Base-by-base conservation (phyloP, 2,329 filamentous ascomycete genomes). In the Zelopaecilomyces penicillatus region DNA sequence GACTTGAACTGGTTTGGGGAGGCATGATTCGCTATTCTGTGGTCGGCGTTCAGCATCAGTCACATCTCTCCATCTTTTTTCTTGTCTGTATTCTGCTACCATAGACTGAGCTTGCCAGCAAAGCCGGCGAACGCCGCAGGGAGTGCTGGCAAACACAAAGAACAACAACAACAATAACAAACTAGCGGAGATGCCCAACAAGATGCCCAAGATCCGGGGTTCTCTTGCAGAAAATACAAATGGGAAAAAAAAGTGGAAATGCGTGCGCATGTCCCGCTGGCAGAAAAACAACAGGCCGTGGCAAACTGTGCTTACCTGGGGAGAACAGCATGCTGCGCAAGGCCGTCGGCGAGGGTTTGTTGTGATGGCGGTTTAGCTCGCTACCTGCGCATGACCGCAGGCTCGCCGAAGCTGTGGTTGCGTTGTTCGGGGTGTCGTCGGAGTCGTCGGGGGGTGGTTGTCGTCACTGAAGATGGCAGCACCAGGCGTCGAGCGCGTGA, bases 21-120 rank as follows among this genome's bases (percentile, higher is more conserved):
- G 54, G 53, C 55, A 57, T 57, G 45, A 46, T 53, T 48, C 44
- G 31, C 50, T 42, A 44, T 43, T 46, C 50, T 54, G 42, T 9
- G 7, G 38, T 30, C 33, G 36, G 37, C 37, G 42, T 34, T 54
- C 45, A 52, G 51, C 51, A 31, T 28, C 27, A 31, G 30, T 10
- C 28, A n/a, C 8, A 19, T 19, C 19, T 19, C 19, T 19, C 19
- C 19, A 19, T 19, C 19, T 19, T 19, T 19, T 19, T 19, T 19
- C 19, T 19, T 19, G 19, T 19, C 19, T 19, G 19, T 19, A 3
- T 19, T 19, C 19, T 19, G 19, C 19, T 19, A 3, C 19, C 19
- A 19, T 19, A 19, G 19, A 19, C 19, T 19, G 19, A 19, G 19
- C 19, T 19, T 19, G 19, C 29, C 39, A 33, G 10, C n/a, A 38